phyloP scores from a whole-genome alignment of 805 yeast species.

The Zygotorulaspora chibaensis region DNA sequence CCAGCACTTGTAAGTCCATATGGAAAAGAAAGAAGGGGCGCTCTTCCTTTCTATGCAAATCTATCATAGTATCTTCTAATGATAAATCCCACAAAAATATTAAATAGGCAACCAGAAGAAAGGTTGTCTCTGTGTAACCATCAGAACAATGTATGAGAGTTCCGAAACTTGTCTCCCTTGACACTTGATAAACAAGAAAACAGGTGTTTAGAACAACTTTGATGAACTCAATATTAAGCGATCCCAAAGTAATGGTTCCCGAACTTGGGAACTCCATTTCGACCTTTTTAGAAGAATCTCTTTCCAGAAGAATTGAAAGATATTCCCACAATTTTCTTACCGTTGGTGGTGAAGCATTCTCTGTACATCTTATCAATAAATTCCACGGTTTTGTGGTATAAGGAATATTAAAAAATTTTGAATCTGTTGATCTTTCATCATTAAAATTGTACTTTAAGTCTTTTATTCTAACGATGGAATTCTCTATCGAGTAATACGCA shows the following conservation, averaged over 20 bases:
- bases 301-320: constrained; percentile 22
- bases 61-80: constrained; percentile 61
- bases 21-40: constrained; percentile 84
- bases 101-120: constrained; percentile 64
- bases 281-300: constrained; percentile 7
- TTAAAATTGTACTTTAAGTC: constrained; percentile 21
- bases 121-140: constrained; percentile 87
- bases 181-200: constrained; percentile 39
- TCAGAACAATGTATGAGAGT: constrained; percentile 74
- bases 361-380: constrained; percentile 54
- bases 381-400: constrained; percentile 45
- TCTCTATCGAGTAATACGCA: constrained; percentile 46
- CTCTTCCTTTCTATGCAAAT: constrained; percentile 56
- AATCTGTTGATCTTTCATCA: constrained; percentile 22
- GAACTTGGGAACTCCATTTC: constrained; percentile 73
- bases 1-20: constrained; percentile 63
- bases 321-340: constrained; percentile 29
- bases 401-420: constrained; percentile 45
- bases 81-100: constrained; percentile 62
- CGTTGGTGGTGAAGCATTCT: constrained; percentile 53
- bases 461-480: constrained; percentile 46
- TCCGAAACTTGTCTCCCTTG: constrained; percentile 32
- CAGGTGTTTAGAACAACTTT: constrained; percentile 67
- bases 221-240: constrained; percentile 59
- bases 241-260: constrained; percentile 77